Evolutionary conservation across 2,329 filamentous ascomycete species (phyloP).

Genomic region (Purpureocillium lavendulum): DNA sequence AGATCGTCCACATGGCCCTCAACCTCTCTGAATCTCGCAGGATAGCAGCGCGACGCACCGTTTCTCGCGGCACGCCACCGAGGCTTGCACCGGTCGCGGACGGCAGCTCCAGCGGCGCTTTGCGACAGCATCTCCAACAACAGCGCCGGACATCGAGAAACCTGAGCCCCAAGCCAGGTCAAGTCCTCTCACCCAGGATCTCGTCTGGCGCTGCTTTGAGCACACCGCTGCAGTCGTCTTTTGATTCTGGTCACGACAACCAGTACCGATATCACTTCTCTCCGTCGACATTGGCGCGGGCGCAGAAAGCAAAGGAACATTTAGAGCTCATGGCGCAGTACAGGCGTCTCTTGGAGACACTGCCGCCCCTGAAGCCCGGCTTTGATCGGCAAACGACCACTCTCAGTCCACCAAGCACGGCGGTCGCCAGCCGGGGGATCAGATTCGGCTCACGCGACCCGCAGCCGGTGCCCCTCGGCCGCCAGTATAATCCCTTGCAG

Average conservation of each 20-base stretch:
- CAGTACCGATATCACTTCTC: conserved; percentile 62
- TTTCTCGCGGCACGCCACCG: conserved; percentile 41
- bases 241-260: conserved; percentile 34
- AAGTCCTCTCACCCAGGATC: conserved; percentile 29
- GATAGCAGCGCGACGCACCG: conserved; percentile 51
- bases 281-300: conserved; percentile 69
- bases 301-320: conserved; percentile 75
- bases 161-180: conserved; percentile 48
- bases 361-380: conserved; percentile 61
- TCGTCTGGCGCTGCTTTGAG: conserved; percentile 29
- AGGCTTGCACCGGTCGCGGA: conserved; percentile 44
- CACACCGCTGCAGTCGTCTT: conserved; percentile 38
- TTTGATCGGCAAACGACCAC: conserved; percentile 27
- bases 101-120: conserved; percentile 45
- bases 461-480: conserved; percentile 41
- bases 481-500: conserved; percentile 84
- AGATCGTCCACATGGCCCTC: conserved; percentile 89
- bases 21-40: conserved; percentile 76
- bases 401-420: conserved; percentile 31
- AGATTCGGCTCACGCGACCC: conserved; percentile 14
- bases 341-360: conserved; percentile 64
- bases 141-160: conserved; percentile 56
- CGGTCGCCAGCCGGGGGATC: conserved; percentile 22
- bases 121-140: conserved; percentile 64
- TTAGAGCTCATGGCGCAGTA: conserved; percentile 85